phyloP scores from a whole-genome alignment of 805 yeast species.

The Vanderwaltozyma polyspora region DNA sequence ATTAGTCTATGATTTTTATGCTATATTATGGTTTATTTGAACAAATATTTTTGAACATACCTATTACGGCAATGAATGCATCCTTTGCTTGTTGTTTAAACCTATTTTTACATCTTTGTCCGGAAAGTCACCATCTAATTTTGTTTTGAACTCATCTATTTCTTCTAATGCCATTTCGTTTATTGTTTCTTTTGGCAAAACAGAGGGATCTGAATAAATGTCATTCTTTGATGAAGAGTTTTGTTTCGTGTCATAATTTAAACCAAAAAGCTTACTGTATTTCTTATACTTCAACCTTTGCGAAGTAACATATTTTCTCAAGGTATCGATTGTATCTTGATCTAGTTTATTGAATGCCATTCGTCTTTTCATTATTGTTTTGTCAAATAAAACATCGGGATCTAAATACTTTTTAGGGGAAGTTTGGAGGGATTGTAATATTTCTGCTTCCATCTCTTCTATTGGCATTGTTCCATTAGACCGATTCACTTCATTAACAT shows the following conservation, averaged over 20 bases:
- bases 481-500: background rate
- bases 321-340: conserved; percentile 67
- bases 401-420: conserved; percentile 61
- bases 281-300: conserved; percentile 30
- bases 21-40: too few species aligned
- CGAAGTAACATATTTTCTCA: conserved; percentile 65
- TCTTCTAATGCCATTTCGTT: conserved; percentile 30
- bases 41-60: too few species aligned
- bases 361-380: conserved; percentile 54
- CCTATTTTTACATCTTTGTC: conserved; percentile 44
- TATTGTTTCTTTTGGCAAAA: conserved; percentile 18
- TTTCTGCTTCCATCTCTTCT: conserved; percentile 40
- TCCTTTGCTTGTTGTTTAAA: conserved; percentile 32
- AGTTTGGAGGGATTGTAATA: conserved; percentile 79
- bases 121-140: conserved; percentile 45
- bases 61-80: too few species aligned
- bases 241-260: conserved; percentile 2
- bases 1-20: too few species aligned
- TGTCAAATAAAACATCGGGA: conserved; percentile 56
- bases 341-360: conserved; percentile 62
- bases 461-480: conserved; percentile 2
- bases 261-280: conserved; percentile 1
- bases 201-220: too few species aligned
- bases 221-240: too few species aligned
- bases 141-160: conserved; percentile 30